A percentile compares a stretch with the other conserved stretches of the same genome.
phyloP scores from a whole-genome alignment of 768 basidiomycete genomes.

The Lactifluus subvellereus region DNA sequence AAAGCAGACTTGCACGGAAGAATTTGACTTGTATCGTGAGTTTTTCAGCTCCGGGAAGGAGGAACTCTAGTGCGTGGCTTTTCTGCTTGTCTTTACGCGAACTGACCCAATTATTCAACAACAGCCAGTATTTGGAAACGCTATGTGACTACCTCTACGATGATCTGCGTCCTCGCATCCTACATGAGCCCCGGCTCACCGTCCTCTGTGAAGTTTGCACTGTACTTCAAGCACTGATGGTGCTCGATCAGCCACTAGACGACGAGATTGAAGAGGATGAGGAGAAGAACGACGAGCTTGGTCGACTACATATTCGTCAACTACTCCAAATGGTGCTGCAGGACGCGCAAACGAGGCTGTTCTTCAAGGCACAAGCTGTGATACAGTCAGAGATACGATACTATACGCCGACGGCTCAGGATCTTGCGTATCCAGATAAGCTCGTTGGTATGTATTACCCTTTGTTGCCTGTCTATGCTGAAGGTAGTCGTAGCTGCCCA shows the following conservation, averaged over 20 bases:
- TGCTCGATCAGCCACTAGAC: slow-evolving; percentile 61
- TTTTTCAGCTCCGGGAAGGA: slow-evolving; percentile 88
- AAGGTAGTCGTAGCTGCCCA: slow-evolving; percentile 36
- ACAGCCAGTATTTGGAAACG: slow-evolving; percentile 83
- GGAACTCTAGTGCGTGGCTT: slow-evolving; percentile 52
- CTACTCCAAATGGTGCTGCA: slow-evolving; percentile 87
- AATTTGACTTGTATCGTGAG: slow-evolving; percentile 76
- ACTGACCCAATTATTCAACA: not conserved
- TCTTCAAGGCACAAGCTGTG: slow-evolving; percentile 93
- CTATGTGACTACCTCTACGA: slow-evolving; percentile 95
- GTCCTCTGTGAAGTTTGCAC: slow-evolving; percentile 94
- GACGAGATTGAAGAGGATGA: slow-evolving; percentile 34
- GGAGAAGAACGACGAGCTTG: slow-evolving; percentile 39
- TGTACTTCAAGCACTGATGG: slow-evolving; percentile 93
- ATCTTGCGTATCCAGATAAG: slow-evolving; percentile 83
- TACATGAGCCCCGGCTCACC: slow-evolving; percentile 85
- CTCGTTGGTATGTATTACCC: slow-evolving; percentile 50
- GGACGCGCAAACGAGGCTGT: slow-evolving; percentile 91
- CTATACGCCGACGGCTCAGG: slow-evolving; percentile 69
- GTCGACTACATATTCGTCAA: slow-evolving; percentile 69
- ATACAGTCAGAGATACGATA: slow-evolving; percentile 85
- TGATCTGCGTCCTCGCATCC: slow-evolving; percentile 89
- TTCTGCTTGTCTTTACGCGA: not conserved
- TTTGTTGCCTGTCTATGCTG: not conserved
- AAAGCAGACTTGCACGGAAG: slow-evolving; percentile 85